A percentile compares a stretch with the other conserved stretches of the same genome.
Conservation (phyloP, 1,139 yeast genomes). For the Candida tropicalis region DNA sequence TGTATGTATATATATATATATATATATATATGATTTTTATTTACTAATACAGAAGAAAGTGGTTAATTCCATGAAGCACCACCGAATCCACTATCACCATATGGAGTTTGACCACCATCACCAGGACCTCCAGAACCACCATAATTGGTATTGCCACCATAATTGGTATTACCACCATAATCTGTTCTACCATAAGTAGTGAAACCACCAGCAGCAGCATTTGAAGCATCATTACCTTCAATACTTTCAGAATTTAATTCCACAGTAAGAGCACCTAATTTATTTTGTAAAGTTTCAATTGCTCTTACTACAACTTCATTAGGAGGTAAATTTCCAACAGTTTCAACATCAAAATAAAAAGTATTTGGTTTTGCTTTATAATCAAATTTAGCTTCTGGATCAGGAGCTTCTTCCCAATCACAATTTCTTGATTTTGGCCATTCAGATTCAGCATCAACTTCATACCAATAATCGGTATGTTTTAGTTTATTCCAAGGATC, state of each 20-base stretch:
- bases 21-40: conserved; percentile 3
- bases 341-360: conserved; percentile 87
- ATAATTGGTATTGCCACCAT: conserved; percentile 42
- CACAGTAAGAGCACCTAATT: conserved; percentile 85
- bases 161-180: conserved; percentile 41
- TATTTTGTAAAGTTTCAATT: conserved; percentile 81
- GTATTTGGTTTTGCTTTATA: conserved; percentile 78
- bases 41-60: conserved; percentile 3
- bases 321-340: conserved; percentile 87
- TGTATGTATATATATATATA: conserved; percentile 5
- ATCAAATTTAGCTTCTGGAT: conserved; percentile 85
- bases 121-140: conserved; percentile 38
- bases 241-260: conserved; percentile 69
- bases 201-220: conserved; percentile 45
- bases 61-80: conserved; percentile 26
- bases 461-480: conserved; percentile 97
- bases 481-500: conserved; percentile 99
- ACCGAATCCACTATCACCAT: conserved; percentile 44
- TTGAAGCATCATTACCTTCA: conserved; percentile 39
- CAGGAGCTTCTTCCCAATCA: conserved; percentile 96
- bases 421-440: conserved; percentile 92
- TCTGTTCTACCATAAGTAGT: conserved; percentile 54
- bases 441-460: conserved; percentile 81
- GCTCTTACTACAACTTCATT: conserved; percentile 87
- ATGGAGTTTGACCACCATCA: conserved; percentile 37